phyloP scores from a whole-genome alignment of 768 basidiomycete species.

The Mycena metata region DNA sequence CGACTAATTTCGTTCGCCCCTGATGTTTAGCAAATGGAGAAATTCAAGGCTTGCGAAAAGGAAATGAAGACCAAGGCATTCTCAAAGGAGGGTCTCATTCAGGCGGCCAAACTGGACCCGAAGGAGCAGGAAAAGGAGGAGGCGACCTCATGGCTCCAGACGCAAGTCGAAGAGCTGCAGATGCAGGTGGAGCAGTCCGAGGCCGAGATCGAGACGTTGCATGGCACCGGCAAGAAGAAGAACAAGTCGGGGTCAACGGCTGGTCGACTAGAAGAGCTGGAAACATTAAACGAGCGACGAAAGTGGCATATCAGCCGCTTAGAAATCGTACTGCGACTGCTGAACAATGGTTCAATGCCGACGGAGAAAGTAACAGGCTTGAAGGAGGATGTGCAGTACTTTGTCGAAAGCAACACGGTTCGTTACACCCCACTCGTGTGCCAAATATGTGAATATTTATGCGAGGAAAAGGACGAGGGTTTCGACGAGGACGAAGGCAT shows the following conservation, averaged over 20 bases:
- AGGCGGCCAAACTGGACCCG: constrained; percentile 94
- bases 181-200: constrained; percentile 95
- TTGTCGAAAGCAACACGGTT: constrained; percentile 95
- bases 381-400: constrained; percentile 96
- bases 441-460: constrained; percentile 40
- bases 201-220: constrained; percentile 92
- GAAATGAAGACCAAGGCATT: constrained; percentile 99
- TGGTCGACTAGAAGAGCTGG: constrained; percentile 86
- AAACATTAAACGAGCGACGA: constrained; percentile 90
- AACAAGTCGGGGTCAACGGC: constrained; percentile 76
- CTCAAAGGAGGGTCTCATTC: constrained; percentile 97
- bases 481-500: constrained; percentile 98
- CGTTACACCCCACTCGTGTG: constrained; percentile 50
- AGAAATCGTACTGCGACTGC: constrained; percentile 91
- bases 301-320: constrained; percentile 95
- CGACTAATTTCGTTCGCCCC: constrained; percentile 25
- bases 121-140: constrained; percentile 98
- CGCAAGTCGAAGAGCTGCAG: constrained; percentile 90
- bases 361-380: constrained; percentile 84
- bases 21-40: constrained; percentile 95
- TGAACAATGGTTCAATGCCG: constrained; percentile 93
- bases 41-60: constrained; percentile 99
- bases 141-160: constrained; percentile 87
- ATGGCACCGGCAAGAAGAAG: constrained; percentile 87
- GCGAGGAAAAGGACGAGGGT: constrained; percentile 83